A percentile compares a stretch with the other conserved stretches of the same genome.
phyloP scores from a whole-genome alignment of 2,329 filamentous ascomycete genomes.

The Colletotrichum salicis region DNA sequence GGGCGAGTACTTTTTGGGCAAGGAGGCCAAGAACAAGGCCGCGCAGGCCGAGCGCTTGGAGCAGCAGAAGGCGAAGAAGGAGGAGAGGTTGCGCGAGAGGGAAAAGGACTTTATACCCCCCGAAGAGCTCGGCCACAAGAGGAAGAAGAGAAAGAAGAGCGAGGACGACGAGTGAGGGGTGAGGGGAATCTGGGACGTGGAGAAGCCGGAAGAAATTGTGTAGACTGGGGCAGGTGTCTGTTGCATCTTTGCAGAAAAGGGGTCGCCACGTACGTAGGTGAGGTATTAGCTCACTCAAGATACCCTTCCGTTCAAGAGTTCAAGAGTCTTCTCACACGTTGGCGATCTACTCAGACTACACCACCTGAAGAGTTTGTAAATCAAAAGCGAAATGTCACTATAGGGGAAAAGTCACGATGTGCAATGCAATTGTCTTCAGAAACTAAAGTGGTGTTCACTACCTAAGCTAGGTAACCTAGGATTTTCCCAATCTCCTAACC shows the following conservation, averaged over 20 bases:
- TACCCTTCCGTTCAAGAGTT: constrained; percentile 35
- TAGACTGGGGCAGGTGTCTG: constrained; percentile 8
- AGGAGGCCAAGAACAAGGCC: constrained; percentile 89
- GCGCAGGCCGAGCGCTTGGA: constrained; percentile 83
- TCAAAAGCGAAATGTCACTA: constrained; percentile 15
- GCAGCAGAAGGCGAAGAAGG: constrained; percentile 87
- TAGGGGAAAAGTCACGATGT: neutral
- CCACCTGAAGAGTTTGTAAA: constrained; percentile 2
- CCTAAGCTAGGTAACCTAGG: neutral
- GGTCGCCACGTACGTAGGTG: constrained; percentile 20
- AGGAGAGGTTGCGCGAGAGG: constrained; percentile 86
- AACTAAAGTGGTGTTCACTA: neutral
- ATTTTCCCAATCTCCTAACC: neutral
- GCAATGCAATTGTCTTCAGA: constrained; percentile 1
- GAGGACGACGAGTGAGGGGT: constrained; percentile 41
- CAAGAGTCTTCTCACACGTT: constrained; percentile 15
- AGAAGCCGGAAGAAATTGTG: neutral
- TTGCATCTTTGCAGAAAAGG: constrained; percentile 13
- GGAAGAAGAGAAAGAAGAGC: constrained; percentile 72
- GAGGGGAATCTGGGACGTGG: neutral
- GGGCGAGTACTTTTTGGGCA: constrained; percentile 95
- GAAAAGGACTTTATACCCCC: constrained; percentile 89
- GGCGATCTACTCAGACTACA: neutral
- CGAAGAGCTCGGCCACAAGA: constrained; percentile 75
- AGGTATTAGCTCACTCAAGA: constrained; percentile 30